phyloP scores from a whole-genome alignment of 192 early-diverging fungal species.

The Phycomyces nitens region DNA sequence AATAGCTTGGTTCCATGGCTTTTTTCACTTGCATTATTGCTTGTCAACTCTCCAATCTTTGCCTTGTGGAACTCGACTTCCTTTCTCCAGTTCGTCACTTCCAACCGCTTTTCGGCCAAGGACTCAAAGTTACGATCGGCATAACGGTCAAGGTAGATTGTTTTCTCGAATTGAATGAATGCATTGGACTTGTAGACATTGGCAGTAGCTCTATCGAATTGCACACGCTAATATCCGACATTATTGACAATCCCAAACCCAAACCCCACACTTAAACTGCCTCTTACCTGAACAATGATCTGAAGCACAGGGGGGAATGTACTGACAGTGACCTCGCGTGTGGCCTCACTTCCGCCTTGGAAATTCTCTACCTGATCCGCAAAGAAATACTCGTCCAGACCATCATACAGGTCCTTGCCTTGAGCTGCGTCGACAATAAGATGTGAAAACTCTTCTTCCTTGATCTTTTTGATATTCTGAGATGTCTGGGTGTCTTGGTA shows the following conservation, averaged over 20 bases:
- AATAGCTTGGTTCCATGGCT: background rate
- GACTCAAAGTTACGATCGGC: slow-evolving; percentile 35
- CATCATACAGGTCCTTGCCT: slow-evolving; percentile 48
- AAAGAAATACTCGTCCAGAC: slow-evolving; percentile 58
- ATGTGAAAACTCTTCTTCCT: slow-evolving; percentile 47
- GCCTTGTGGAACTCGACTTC: slow-evolving; percentile 28
- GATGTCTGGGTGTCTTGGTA: slow-evolving; percentile 38
- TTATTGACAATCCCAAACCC: no score
- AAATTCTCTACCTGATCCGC: slow-evolving; percentile 33
- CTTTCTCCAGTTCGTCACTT: slow-evolving; percentile 28
- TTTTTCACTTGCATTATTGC: background rate
- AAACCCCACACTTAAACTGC: no score
- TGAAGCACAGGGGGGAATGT: slow-evolving; percentile 66
- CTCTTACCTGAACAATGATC: slow-evolving; percentile 54
- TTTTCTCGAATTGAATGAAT: slow-evolving; percentile 56
- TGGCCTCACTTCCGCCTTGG: slow-evolving; percentile 29
- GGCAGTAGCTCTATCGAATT: slow-evolving; percentile 56
- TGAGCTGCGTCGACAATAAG: slow-evolving; percentile 46
- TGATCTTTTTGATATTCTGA: slow-evolving; percentile 27
- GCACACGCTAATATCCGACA: slow-evolving; percentile 51
- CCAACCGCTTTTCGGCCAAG: slow-evolving; percentile 17
- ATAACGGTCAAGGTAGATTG: slow-evolving; percentile 60
- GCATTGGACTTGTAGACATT: slow-evolving; percentile 68
- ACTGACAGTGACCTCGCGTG: slow-evolving; percentile 45
- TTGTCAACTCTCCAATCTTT: slow-evolving; percentile 21